Evolutionary conservation across 768 basidiomycete species (phyloP), one percentile per base, ranked within the genome.

Genomic region (Exidia glandulosa): DNA sequence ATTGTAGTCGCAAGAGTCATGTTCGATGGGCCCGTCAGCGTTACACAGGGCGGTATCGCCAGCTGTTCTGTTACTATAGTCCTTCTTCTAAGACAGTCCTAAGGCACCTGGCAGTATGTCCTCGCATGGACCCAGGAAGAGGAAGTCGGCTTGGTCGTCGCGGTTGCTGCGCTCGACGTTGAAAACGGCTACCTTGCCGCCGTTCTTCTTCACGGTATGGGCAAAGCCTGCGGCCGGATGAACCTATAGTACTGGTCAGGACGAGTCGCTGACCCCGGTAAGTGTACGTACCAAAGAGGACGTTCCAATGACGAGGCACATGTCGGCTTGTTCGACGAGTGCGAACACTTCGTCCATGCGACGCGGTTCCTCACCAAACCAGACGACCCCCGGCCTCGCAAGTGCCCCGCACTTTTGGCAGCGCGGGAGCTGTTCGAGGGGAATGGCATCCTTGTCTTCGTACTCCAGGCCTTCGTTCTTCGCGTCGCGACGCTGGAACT

Each of bases 291-390:
- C 80, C 27, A 73, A 75, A 2, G 79, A 80, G 4, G 79, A 80
- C 36, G 82, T 84, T n/a, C 82, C 82, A 58, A 83, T 70, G 3
- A 84, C 79, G 2, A 84, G 68, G 56, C 76, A 76, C 13, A 83
- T 65, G 68, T 83, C 82, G 10, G 77, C 79, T 19, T 71, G 57
- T 2, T 71, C 66, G 1, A 82, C 75, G 12, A 79, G 33, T 19
- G 71, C 60, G 41, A 75, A 70, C 57, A 81, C 81, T 29, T 67
- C 61, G n/a, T 73, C 67, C 59, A 80, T 16, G 10, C 74, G 64
- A 12, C 69, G 63, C 2, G 78, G 76, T 33, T n/a, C 63, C 64
- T 84, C 82, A 2, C 77, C 79, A 63, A 84, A 85, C 81, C 82
- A 84, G 1, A 83, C 80, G 3, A 83, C 80, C 3, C 76, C 81